Evolutionary conservation across 208 protist genomes (phyloP).

Genomic region (Phytomonas sp.): DNA sequence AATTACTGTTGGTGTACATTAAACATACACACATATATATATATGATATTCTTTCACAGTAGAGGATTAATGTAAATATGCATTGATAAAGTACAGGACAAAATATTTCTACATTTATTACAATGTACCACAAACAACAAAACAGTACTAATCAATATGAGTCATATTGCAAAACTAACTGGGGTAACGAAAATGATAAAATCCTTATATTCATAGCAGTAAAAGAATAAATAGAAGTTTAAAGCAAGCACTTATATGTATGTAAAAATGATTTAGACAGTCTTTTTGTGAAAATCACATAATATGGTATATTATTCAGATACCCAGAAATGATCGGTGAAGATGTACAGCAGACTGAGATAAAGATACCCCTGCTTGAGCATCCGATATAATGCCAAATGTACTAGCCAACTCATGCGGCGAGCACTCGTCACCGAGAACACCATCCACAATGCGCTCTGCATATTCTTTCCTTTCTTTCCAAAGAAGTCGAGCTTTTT

Average conservation of each 20-base stretch:
- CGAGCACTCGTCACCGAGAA: slow-evolving; percentile 40
- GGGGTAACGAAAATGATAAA: neutral
- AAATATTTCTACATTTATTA: neutral
- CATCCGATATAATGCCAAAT: slow-evolving; percentile 60
- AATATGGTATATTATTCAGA: neutral
- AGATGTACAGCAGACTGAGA: slow-evolving; percentile 34
- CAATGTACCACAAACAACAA: neutral
- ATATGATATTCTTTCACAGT: neutral
- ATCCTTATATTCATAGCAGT: neutral
- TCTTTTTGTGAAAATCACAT: neutral
- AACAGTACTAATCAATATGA: slow-evolving; percentile 1
- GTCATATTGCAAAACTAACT: neutral
- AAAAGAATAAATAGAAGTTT: slow-evolving; percentile 3
- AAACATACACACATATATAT: slow-evolving; percentile 6
- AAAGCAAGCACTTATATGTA: neutral
- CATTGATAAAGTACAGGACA: neutral
- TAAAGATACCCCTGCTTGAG: slow-evolving; percentile 47
- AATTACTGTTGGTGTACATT: neutral
- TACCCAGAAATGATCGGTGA: neutral
- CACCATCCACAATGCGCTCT: slow-evolving; percentile 49
- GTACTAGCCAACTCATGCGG: slow-evolving; percentile 30
- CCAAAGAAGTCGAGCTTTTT: slow-evolving; percentile 51
- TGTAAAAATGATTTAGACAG: neutral
- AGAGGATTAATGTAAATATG: neutral
- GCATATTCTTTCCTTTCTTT: slow-evolving; percentile 56